Percentiles rank a stretch among this genome's conserved stretches.
phyloP scores from a whole-genome alignment of 1,139 yeast genomes.

The Diutina rugosa region DNA sequence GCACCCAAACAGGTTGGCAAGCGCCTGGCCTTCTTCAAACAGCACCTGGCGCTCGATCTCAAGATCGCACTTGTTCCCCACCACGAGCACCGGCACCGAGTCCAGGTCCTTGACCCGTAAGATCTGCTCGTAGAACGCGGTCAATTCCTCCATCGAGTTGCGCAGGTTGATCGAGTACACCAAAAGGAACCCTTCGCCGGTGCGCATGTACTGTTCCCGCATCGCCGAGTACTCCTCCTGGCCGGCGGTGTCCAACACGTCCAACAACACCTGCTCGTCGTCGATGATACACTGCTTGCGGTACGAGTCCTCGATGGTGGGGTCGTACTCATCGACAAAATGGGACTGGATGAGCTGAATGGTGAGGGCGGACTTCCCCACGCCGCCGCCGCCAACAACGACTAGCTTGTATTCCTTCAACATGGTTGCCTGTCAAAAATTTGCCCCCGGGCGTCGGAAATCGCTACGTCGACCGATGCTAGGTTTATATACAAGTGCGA shows the following conservation, averaged over 20 bases:
- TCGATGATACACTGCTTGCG: constrained; percentile 44
- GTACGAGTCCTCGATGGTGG: constrained; percentile 82
- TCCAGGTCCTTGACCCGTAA: constrained; percentile 73
- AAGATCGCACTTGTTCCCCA: constrained; percentile 72
- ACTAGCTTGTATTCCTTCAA: constrained; percentile 72
- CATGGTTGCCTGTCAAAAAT: background rate
- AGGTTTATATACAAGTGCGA: background rate
- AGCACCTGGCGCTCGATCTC: constrained; percentile 70
- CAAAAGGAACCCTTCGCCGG: constrained; percentile 81
- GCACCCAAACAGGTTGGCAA: constrained; percentile 65
- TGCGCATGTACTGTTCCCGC: constrained; percentile 90
- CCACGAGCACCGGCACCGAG: constrained; percentile 58
- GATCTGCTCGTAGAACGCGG: constrained; percentile 72
- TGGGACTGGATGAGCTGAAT: constrained; percentile 84
- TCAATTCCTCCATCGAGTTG: constrained; percentile 67
- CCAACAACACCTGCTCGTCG: constrained; percentile 37
- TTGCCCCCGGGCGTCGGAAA: background rate
- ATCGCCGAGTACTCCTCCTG: constrained; percentile 95
- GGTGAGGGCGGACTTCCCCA: constrained; percentile 92
- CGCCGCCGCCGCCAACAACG: constrained; percentile 98
- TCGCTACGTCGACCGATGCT: background rate
- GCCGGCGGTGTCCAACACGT: constrained; percentile 94
- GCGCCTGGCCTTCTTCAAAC: constrained; percentile 67
- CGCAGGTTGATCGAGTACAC: constrained; percentile 78
- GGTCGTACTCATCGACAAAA: constrained; percentile 93